phyloP scores from a whole-genome alignment of 2,329 filamentous ascomycete genomes.

The Leptosphaerulina australis region DNA sequence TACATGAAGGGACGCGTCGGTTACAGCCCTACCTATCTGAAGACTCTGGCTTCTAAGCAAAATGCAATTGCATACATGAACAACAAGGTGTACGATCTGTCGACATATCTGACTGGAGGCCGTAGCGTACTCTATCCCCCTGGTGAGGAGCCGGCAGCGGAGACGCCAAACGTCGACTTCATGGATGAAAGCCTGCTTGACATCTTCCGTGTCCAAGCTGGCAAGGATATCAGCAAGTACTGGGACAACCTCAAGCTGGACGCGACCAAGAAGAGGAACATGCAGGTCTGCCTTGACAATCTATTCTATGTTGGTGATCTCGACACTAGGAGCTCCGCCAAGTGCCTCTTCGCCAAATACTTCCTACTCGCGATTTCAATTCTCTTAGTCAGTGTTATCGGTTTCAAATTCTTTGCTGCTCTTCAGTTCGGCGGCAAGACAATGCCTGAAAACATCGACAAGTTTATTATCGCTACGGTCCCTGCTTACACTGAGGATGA shows the following conservation, averaged over 20 bases:
- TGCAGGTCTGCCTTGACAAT: constrained; percentile 87
- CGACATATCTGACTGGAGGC: constrained; percentile 78
- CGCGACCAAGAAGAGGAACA: constrained; percentile 63
- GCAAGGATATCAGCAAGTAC: constrained; percentile 79
- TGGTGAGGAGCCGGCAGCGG: constrained; percentile 55
- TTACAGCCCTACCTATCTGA: constrained; percentile 78
- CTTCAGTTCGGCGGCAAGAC: constrained; percentile 93
- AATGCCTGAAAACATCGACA: constrained; percentile 92
- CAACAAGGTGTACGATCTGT: constrained; percentile 84
- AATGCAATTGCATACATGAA: constrained; percentile 79
- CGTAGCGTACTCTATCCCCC: constrained; percentile 64
- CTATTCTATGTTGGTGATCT: constrained; percentile 92
- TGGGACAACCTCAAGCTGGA: constrained; percentile 75
- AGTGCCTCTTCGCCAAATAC: constrained; percentile 88
- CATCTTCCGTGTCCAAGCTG: constrained; percentile 77
- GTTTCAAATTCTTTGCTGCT: constrained; percentile 96
- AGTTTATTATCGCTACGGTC: constrained; percentile 97
- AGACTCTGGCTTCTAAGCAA: constrained; percentile 68
- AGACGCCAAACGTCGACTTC: constrained; percentile 68
- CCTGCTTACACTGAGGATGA: constrained; percentile 98
- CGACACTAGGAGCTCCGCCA: constrained; percentile 85
- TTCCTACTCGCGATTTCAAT: constrained; percentile 85
- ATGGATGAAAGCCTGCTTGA: constrained; percentile 77
- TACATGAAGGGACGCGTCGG: constrained; percentile 89
- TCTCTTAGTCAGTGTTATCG: constrained; percentile 79